These are phyloP conservation scores for Mortierella alpina DNA, from an alignment of 192 early-diverging fungal genomes.

Conservation along the genomic window DNA sequence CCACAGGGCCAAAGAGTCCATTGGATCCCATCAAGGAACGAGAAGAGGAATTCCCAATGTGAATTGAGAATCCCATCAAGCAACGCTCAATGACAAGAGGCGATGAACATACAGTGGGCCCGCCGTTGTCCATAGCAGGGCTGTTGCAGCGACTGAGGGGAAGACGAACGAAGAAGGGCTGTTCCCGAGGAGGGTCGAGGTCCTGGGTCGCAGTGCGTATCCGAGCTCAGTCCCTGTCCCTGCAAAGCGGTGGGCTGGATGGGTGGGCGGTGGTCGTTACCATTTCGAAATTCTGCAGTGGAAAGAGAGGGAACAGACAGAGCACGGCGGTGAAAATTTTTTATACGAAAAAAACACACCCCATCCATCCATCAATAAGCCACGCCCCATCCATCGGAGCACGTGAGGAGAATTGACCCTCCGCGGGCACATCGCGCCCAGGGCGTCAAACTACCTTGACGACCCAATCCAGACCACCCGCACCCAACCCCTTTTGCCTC, in stretches of 20 bases:
- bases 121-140: too few relatives aligned
- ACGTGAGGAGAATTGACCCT: not conserved
- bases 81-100: too few relatives aligned
- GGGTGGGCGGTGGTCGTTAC: slow-evolving; percentile 12
- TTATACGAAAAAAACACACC: slow-evolving; percentile 6
- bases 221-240: too few relatives aligned
- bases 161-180: not conserved
- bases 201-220: not conserved
- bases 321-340: slow-evolving; percentile 16
- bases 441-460: too few relatives aligned
- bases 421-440: not conserved
- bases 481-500: too few relatives aligned
- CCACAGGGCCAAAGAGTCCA: not conserved
- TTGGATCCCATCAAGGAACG: not conserved
- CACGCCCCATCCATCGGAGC: not conserved
- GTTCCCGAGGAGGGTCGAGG: slow-evolving; percentile 4
- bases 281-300: slow-evolving; percentile 54
- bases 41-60: not conserved
- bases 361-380: slow-evolving; percentile 22
- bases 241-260: not conserved
- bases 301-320: slow-evolving; percentile 30
- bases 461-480: too few relatives aligned
- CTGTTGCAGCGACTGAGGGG: not conserved
- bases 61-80: too few relatives aligned
- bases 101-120: too few relatives aligned